Conservation (phyloP, 2,329 filamentous ascomycete genomes). For the Sordariomycetes sp. region DNA sequence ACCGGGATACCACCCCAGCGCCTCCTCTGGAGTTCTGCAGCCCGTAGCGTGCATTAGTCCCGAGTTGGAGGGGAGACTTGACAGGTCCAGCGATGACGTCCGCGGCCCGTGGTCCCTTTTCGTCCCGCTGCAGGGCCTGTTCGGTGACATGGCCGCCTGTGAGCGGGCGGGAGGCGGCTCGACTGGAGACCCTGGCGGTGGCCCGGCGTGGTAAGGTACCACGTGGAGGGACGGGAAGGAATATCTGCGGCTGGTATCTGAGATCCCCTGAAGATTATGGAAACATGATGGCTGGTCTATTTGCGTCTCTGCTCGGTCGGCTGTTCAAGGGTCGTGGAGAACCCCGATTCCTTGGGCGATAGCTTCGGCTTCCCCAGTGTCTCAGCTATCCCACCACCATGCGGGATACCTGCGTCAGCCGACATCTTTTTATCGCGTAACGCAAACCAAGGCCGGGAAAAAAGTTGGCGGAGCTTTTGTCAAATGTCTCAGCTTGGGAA, state of each 20-base stretch:
- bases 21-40: too few relatives aligned
- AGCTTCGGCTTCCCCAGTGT: not conserved
- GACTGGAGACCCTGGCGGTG: not conserved
- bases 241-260: not conserved
- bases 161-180: not conserved
- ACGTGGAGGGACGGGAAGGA: slow-evolving; percentile 5
- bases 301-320: not conserved
- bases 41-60: not conserved
- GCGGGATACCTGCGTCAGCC: not conserved
- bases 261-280: not conserved
- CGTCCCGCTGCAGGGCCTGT: not conserved
- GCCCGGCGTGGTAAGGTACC: not conserved
- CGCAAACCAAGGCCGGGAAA: not conserved
- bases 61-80: not conserved
- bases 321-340: not conserved
- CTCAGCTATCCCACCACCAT: not conserved
- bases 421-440: not conserved
- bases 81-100: not conserved
- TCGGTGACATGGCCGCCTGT: slow-evolving; percentile 2
- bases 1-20: too few relatives aligned
- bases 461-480: not conserved
- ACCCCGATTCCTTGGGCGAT: not conserved
- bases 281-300: not conserved
- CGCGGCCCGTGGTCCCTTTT: not conserved
- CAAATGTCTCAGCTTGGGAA: slow-evolving; percentile 2